Evolutionary conservation across 495 filamentous ascomycete genomes (phyloP).

Genomic region (Achaetomiella virescens): DNA sequence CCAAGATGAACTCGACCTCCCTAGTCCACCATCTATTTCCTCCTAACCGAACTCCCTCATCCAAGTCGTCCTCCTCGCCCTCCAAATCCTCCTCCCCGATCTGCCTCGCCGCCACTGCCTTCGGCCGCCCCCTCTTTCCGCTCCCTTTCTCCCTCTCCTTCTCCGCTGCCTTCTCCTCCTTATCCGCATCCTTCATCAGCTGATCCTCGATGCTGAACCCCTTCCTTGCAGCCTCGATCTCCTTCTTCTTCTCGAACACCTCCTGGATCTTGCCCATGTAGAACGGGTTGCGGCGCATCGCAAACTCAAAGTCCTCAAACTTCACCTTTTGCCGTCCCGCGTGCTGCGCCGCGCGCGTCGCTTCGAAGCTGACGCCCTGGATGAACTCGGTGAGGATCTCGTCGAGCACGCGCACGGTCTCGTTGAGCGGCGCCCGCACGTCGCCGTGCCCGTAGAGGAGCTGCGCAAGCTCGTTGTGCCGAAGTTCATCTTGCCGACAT

Average conservation of each 20-base stretch:
- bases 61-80: slow-evolving; percentile 31
- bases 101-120: slow-evolving; percentile 8
- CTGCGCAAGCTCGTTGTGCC: slow-evolving; percentile 63
- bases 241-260: slow-evolving; percentile 71
- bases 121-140: slow-evolving; percentile 2
- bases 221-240: slow-evolving; percentile 70
- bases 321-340: slow-evolving; percentile 90
- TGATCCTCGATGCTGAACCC: slow-evolving; percentile 48
- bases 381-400: slow-evolving; percentile 92
- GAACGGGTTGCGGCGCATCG: slow-evolving; percentile 72
- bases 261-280: slow-evolving; percentile 89
- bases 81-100: slow-evolving; percentile 30
- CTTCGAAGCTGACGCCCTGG: slow-evolving; percentile 82
- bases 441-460: slow-evolving; percentile 89
- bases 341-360: slow-evolving; percentile 72
- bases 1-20: background rate
- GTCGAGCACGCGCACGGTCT: slow-evolving; percentile 81
- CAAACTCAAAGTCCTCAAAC: slow-evolving; percentile 94
- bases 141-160: slow-evolving; percentile 5
- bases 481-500: slow-evolving; percentile 88
- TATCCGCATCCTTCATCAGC: slow-evolving; percentile 35
- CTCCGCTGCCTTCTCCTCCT: slow-evolving; percentile 34
- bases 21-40: slow-evolving; percentile 5
- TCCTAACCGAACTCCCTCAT: slow-evolving; percentile 24
- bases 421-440: slow-evolving; percentile 59